Base-by-base conservation (phyloP, 169 alveolate genomes). In the Cryptosporidium viatorum region DNA sequence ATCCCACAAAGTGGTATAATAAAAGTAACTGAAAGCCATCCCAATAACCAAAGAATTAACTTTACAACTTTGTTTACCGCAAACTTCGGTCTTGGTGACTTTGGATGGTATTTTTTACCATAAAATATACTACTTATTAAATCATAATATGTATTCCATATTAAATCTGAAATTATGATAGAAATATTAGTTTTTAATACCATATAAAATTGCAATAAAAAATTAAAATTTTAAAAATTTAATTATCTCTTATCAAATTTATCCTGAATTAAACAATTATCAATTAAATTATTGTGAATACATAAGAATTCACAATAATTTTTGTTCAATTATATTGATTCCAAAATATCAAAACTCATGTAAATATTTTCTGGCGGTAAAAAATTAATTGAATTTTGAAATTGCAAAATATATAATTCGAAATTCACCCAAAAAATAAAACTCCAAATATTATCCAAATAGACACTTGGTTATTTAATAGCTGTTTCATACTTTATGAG, bases 1-100 rank as follows among this genome's bases (percentile, higher is more conserved):
- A 80, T 65, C 18, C 89, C 89, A 65, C 89, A 80, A 10, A 80
- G 45, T 29, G 89, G 89, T 16, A 80, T 39, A 43, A 58, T 21
- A 29, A 80, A 37, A 45, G 89, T 62, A 45, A 80, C 59, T 7
- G 41, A 23, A n/a, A 62, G 33, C 89, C 89, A 80, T 2, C 89
- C 59, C n/a, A 80, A 55, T 41, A 80, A 21, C 45, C 62, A 35
- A n/a, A 80, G 10, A 43, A 59, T 16, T 39, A 80, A 41, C 33
- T 59, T 60, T 23, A 80, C 3, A 33, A 65, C 41, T 14, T 80
- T 48, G 1, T 39, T 45, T 31, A 3, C 41, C 4, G 71, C 16
- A 21, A 62, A 37, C 31, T 41, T 43, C 14, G 89, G 89, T 65
- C 14, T 65, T 12, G 21, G 69, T 39, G 73, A 45, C 33, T 33